Percentiles rank a stretch among this genome's conserved stretches.
Evolutionary conservation across 2,329 filamentous ascomycete genomes (phyloP).

Genomic region (Phoma sp.): DNA sequence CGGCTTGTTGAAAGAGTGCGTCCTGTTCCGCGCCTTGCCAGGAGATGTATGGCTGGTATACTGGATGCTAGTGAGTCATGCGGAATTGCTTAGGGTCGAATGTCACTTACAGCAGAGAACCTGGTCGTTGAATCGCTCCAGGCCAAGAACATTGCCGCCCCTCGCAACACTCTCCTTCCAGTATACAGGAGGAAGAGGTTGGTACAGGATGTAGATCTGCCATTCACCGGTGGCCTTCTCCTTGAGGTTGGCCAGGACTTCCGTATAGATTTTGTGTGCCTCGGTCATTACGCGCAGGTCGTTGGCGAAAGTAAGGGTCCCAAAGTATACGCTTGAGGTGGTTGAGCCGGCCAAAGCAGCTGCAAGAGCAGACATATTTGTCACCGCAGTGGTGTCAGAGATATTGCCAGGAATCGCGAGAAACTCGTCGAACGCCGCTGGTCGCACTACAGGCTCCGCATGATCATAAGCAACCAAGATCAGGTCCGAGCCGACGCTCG

Average conservation of each 20-base stretch:
- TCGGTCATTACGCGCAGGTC: slow-evolving; percentile 45
- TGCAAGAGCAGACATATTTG: slow-evolving; percentile 33
- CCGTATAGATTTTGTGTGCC: slow-evolving; percentile 49
- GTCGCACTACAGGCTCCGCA: slow-evolving; percentile 23
- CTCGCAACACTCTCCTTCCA: slow-evolving; percentile 41
- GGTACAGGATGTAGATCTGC: slow-evolving; percentile 42
- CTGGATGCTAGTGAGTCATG: background rate
- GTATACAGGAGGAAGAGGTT: slow-evolving; percentile 50
- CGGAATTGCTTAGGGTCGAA: accelerated
- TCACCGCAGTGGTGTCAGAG: slow-evolving; percentile 29
- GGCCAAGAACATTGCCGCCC: slow-evolving; percentile 51
- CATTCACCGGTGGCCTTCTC: slow-evolving; percentile 39
- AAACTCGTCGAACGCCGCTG: slow-evolving; percentile 30
- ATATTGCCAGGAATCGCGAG: slow-evolving; percentile 32
- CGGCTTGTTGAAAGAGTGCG: slow-evolving; percentile 25
- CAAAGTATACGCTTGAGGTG: slow-evolving; percentile 28
- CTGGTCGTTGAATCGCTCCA: slow-evolving; percentile 32
- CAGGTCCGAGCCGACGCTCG: slow-evolving; percentile 16
- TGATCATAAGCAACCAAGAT: slow-evolving; percentile 34
- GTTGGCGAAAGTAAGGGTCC: slow-evolving; percentile 40
- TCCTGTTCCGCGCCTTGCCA: slow-evolving; percentile 32
- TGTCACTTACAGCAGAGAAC: slow-evolving; percentile 24
- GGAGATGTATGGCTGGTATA: slow-evolving; percentile 30
- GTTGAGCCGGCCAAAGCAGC: slow-evolving; percentile 24
- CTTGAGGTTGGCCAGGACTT: slow-evolving; percentile 45